Evolutionary conservation across 345 rosid species (phyloP).

Genomic region (Citropsis articulata): DNA sequence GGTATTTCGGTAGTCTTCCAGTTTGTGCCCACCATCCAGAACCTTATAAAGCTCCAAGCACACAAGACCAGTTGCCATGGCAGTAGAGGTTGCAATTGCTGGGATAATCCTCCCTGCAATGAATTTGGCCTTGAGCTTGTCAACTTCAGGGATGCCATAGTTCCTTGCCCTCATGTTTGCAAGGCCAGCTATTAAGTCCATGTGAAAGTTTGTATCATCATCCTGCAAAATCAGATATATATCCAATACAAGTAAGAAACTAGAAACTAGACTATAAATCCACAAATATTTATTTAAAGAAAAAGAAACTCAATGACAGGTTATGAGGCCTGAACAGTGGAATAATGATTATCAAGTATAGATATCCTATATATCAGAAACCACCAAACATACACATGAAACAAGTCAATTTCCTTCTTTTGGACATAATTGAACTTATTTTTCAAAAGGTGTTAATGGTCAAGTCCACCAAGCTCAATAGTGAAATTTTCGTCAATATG

Average conservation of each 20-base stretch:
- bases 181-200: conserved; percentile 72
- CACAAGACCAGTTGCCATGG: conserved; percentile 86
- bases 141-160: conserved; percentile 68
- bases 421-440: background rate
- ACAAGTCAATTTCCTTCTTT: background rate
- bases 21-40: conserved; percentile 56
- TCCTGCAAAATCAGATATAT: conserved; percentile 42
- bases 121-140: conserved; percentile 76
- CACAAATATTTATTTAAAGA: background rate
- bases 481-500: background rate
- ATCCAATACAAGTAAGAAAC: background rate
- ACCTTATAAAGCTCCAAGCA: conserved; percentile 74
- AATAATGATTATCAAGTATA: background rate
- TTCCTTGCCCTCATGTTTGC: conserved; percentile 87
- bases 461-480: background rate
- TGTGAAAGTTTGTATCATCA: conserved; percentile 71
- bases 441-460: background rate
- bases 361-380: background rate
- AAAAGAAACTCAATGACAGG: background rate
- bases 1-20: conserved; percentile 67
- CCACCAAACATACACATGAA: background rate
- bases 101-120: conserved; percentile 82
- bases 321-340: background rate
- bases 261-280: background rate
- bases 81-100: conserved; percentile 82